A percentile compares a stretch with the other conserved stretches of the same genome.
These are phyloP conservation scores for Lunasporangiospora selenospora DNA, from an alignment of 192 early-diverging fungal species.

Conservation along the genomic window DNA sequence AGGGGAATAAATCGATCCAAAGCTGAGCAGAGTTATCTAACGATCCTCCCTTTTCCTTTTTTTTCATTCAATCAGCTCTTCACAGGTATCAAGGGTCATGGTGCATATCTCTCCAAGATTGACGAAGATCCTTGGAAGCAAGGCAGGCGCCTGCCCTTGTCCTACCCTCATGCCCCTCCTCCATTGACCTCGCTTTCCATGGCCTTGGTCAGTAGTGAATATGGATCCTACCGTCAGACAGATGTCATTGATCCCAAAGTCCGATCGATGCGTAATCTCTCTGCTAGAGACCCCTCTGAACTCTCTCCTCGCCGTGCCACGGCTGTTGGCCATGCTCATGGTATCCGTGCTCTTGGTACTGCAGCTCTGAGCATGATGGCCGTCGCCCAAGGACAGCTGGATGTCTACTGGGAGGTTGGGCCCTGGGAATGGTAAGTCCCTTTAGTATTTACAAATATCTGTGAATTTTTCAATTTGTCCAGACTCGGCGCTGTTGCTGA, in stretches of 20 bases:
- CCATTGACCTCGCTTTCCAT: slow-evolving; percentile 69
- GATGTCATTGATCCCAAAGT: slow-evolving; percentile 71
- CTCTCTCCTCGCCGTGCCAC: slow-evolving; percentile 25
- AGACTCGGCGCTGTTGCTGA: background rate
- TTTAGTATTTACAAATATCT: background rate
- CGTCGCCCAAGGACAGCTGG: slow-evolving; percentile 82
- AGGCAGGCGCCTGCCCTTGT: slow-evolving; percentile 64
- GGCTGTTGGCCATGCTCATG: slow-evolving; percentile 63
- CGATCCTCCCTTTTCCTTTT: background rate
- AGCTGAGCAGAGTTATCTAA: background rate
- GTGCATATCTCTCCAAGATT: slow-evolving; percentile 65
- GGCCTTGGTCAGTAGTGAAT: slow-evolving; percentile 85
- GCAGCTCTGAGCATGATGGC: slow-evolving; percentile 81
- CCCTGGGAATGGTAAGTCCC: slow-evolving; percentile 62
- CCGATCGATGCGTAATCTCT: slow-evolving; percentile 68
- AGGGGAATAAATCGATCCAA: background rate
- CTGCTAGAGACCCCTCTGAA: slow-evolving; percentile 56
- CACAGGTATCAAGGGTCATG: slow-evolving; percentile 63
- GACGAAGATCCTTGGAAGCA: slow-evolving; percentile 49
- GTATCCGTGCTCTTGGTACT: slow-evolving; percentile 78
- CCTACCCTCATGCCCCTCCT: slow-evolving; percentile 53
- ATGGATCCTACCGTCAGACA: slow-evolving; percentile 73
- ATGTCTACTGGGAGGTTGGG: slow-evolving; percentile 94
- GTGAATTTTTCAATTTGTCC: background rate
- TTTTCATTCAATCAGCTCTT: slow-evolving; percentile 48